These are phyloP conservation scores for Xanthoceras sorbifolium DNA, from an alignment of 345 rosid genomes.

Conservation along the genomic window DNA sequence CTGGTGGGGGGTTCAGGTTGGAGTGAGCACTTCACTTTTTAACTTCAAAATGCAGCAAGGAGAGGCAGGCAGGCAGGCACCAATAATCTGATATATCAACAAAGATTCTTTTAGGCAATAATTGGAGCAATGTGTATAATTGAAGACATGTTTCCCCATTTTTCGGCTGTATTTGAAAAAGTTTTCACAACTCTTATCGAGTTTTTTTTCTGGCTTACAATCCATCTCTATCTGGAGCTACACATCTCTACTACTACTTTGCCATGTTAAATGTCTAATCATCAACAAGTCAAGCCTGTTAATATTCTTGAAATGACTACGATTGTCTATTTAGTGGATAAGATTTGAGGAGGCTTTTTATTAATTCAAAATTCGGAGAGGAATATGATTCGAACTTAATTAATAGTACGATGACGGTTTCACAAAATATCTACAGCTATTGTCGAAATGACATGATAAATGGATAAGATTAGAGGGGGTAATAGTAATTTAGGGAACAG, in stretches of 20 bases:
- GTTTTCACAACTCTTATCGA: conserved; percentile 13
- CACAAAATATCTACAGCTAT: too few species aligned
- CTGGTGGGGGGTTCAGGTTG: background rate
- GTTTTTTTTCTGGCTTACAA: background rate
- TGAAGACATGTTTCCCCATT: background rate
- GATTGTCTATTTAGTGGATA: too few species aligned
- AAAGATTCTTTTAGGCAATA: background rate
- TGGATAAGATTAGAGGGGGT: conserved; percentile 23
- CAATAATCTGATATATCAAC: background rate
- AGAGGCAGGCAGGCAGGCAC: too few species aligned
- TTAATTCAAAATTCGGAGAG: too few species aligned
- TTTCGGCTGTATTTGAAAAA: conserved; percentile 3
- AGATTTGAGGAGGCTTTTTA: too few species aligned
- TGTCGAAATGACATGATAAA: background rate
- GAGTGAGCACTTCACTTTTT: background rate
- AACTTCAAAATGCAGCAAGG: background rate
- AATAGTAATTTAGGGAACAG: background rate
- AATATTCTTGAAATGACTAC: background rate
- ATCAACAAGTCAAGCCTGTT: background rate
- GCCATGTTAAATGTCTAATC: background rate
- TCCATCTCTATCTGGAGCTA: background rate
- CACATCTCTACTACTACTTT: background rate
- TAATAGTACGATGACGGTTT: too few species aligned
- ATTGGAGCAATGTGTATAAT: conserved; percentile 2
- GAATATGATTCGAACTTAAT: too few species aligned